Evolutionary conservation across 257 asterid species (phyloP).

Genomic region (Schizonepeta tenuifolia): DNA sequence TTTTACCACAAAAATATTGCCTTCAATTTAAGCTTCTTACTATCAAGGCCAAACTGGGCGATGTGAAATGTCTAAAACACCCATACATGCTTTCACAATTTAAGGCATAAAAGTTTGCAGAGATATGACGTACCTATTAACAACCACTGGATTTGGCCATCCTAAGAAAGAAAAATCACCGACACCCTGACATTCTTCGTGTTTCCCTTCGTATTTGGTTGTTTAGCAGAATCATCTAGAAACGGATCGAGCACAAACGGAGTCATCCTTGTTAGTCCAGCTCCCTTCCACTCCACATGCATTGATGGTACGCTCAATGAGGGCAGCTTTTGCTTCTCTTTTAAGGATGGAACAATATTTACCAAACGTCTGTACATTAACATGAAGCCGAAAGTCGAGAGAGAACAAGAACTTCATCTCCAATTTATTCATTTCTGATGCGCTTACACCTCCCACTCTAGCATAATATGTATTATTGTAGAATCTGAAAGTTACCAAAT

Average conservation of each 20-base stretch:
- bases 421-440: slow-evolving; percentile 73
- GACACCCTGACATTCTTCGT: neutral
- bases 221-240: slow-evolving; percentile 48
- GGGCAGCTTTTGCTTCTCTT: slow-evolving; percentile 50
- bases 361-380: slow-evolving; percentile 57
- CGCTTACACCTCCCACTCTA: slow-evolving; percentile 85
- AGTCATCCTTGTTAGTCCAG: slow-evolving; percentile 74
- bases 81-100: slow-evolving; percentile 27
- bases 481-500: slow-evolving; percentile 53
- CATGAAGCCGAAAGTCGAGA: slow-evolving; percentile 70
- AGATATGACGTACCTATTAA: neutral
- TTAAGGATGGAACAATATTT: slow-evolving; percentile 66
- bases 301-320: slow-evolving; percentile 59
- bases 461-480: slow-evolving; percentile 85
- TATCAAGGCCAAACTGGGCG: neutral
- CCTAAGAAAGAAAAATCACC: neutral
- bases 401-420: slow-evolving; percentile 77
- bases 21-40: slow-evolving; percentile 3
- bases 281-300: slow-evolving; percentile 61
- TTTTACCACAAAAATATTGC: neutral
- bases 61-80: neutral
- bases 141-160: neutral
- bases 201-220: slow-evolving; percentile 10
- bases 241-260: slow-evolving; percentile 48
- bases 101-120: slow-evolving; percentile 7